Evolutionary conservation across 106 monocot species (phyloP), one percentile per base, ranked within the genome.

Genomic region (Platanthera zijinensis): DNA sequence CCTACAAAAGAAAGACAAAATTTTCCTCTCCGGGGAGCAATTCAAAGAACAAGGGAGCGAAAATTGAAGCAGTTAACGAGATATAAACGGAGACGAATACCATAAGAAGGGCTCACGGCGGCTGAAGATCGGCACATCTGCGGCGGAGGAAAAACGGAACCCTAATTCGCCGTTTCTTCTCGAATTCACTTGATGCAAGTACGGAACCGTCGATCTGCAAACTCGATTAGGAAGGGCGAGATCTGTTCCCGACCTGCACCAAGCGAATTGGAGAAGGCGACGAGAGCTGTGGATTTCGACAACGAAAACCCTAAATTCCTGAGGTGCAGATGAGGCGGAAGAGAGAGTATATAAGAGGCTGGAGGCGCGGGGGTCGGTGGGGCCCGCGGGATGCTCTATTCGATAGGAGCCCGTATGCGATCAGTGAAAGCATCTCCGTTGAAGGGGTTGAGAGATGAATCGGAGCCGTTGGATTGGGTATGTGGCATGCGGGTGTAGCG

Each of bases 141-240:
- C 11, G 66, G 13, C 48, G 48, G n/a, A 46, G 48, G 7, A 48
- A 0, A 70, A 48, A 70, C 3, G 6, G 48, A 70, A 25, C 70
- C 7, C n/a, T 7, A 62, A 15, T 48, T 21, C 72, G 72, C 49
- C 72, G 72, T 19, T 72, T 72, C 32, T 51, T 72, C 72, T 72
- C 72, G 72, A 72, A 72, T 72, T 72, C 72, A 51, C 72, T 72
- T 72, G 72, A 22, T 72, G 72, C 72, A 72, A 50, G 72, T 72
- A 25, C 50, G 72, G 72, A 72, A 72, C 46, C 0, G 19, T 18
- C 51, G 18, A 72, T 50, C 21, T 10, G 21, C 7, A 6, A 21
- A 18, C 46, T 10, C 50, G 3, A 51, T 10, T 7, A 18, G 3
- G 5, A 50, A 3, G 32, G 32, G 1, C 17, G 8, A 72, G 21